A percentile compares a stretch with the other conserved stretches of the same genome.
phyloP scores from a whole-genome alignment of 768 basidiomycete species.

The Tricholoma sp. region DNA sequence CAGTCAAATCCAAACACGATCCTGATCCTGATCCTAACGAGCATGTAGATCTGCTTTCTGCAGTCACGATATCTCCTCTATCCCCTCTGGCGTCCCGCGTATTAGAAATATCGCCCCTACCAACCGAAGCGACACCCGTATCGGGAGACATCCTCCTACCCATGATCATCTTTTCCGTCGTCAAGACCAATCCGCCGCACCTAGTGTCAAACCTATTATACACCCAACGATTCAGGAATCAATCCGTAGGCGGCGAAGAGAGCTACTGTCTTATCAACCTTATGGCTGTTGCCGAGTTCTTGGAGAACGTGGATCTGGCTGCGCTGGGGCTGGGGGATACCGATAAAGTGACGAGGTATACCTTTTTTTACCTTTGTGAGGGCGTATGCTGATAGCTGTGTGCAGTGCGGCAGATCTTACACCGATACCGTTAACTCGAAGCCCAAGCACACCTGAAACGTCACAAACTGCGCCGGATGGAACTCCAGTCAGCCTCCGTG shows the following conservation, averaged over 20 bases:
- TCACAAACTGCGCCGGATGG: conserved; percentile 41
- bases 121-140: conserved; percentile 43
- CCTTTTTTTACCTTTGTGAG: conserved; percentile 6
- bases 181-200: conserved; percentile 84
- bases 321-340: conserved; percentile 55
- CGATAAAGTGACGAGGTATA: conserved; percentile 53
- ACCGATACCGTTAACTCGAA: conserved; percentile 70
- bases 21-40: neutral
- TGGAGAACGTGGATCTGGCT: conserved; percentile 89
- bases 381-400: neutral
- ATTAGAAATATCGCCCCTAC: conserved; percentile 13
- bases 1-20: neutral
- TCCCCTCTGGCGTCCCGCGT: conserved; percentile 15
- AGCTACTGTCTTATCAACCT: conserved; percentile 92
- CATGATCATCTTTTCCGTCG: conserved; percentile 89
- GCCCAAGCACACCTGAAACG: conserved; percentile 41
- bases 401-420: conserved; percentile 71
- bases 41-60: conserved; percentile 6
- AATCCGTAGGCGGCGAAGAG: conserved; percentile 70
- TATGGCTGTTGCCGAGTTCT: conserved; percentile 92
- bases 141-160: conserved; percentile 91
- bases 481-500: conserved; percentile 52
- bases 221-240: conserved; percentile 56
- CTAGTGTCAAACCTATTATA: conserved; percentile 68
- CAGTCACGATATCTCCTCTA: neutral